Base-by-base conservation (phyloP, 352 stramenopile genomes). In the Globisporangium barbulae region DNA sequence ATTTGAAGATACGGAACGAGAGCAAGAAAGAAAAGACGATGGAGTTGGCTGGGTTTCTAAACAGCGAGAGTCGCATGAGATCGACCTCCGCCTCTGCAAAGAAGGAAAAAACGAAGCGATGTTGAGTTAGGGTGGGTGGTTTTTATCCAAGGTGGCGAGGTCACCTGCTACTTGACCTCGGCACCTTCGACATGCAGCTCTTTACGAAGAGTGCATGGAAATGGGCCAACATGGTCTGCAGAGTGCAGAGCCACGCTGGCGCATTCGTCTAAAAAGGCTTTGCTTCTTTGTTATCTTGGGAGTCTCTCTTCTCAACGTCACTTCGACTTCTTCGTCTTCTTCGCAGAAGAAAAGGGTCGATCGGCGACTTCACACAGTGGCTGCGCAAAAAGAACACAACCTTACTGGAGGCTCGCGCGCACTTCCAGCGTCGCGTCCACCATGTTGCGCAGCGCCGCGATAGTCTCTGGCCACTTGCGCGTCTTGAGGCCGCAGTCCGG, bases 401-500 rank as follows among this genome's bases (percentile, higher is more conserved):
- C 53, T 37, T 48, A 61, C 74, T 84, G 81, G 45, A 91, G 73
- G 54, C 74, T 74, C 62, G 82, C 85, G 62, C 85, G 83, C 28
- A 93, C 85, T 68, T 89, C 75, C 31, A 68, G 73, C 31, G 85
- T 91, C 50, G 88, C 90, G 60, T 89, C 81, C 28, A 97, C 90
- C 85, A 96, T 96, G 79, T 96, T 95, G 65, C 83, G 77, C 56
- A 97, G 76, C 21, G 88, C 89, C 35, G 75, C 85, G 61, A 97
- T 96, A 28, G 88, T 96, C 71, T 97, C 89, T 17, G 89, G 88
- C 93, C 93, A 98, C 64, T 86, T 91, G 60, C 93, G 89, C 1
- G 93, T 97, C 78, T 98, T 98, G 22, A 98, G 81, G 55, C 93
- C 93, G 72, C 91, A 98, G 74, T 98, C 93, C 19, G 93, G 93